Conservation (phyloP, 106 monocot species). For the Apostasia ramifera region DNA sequence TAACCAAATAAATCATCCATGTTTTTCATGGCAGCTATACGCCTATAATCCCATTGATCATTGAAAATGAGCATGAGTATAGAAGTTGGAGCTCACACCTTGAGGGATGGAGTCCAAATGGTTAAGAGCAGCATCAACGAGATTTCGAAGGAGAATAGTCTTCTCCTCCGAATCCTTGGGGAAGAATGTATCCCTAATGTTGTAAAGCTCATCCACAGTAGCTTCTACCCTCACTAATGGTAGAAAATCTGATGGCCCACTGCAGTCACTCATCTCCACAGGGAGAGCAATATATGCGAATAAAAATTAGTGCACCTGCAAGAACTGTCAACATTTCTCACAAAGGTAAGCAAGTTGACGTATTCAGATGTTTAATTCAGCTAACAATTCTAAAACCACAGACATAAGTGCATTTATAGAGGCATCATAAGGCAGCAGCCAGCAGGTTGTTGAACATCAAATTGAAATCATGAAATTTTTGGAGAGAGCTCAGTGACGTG, state of each 20-base stretch:
- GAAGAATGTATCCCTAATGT: slow-evolving; percentile 70
- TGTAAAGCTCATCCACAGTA: slow-evolving; percentile 64
- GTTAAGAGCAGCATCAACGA: slow-evolving; percentile 53
- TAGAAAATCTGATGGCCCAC: neutral
- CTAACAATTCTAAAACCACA: too few relatives aligned
- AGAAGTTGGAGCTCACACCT: slow-evolving; percentile 18
- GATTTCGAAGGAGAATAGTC: slow-evolving; percentile 34
- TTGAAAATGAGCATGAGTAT: too few relatives aligned
- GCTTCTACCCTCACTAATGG: slow-evolving; percentile 27
- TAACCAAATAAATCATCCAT: neutral
- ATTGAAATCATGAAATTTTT: too few relatives aligned
- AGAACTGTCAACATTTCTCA: too few relatives aligned
- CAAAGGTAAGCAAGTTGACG: too few relatives aligned
- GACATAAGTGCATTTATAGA: too few relatives aligned
- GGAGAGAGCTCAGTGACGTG: too few relatives aligned
- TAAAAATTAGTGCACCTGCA: too few relatives aligned
- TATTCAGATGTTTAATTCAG: too few relatives aligned
- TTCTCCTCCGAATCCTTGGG: slow-evolving; percentile 49
- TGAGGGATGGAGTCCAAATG: slow-evolving; percentile 60
- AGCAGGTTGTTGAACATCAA: too few relatives aligned
- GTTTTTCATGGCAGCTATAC: neutral
- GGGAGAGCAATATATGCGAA: neutral
- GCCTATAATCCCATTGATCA: neutral
- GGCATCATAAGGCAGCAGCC: too few relatives aligned
- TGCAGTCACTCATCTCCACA: neutral